Base-by-base conservation (phyloP, 1,139 yeast genomes). In the Keqinozyma sinolaborantium region DNA sequence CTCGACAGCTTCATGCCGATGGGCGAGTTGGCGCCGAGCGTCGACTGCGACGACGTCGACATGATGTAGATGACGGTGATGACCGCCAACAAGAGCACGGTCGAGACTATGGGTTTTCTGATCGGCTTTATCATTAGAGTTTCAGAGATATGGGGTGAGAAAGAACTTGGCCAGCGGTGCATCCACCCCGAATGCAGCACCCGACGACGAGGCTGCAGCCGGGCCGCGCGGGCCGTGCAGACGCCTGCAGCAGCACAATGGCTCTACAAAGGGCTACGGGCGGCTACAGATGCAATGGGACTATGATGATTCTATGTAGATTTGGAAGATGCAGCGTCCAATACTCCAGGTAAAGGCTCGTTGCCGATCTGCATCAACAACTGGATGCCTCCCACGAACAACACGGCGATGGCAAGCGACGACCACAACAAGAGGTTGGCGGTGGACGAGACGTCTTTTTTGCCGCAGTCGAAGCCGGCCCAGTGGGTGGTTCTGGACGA, bases 371-470 rank as follows among this genome's bases (percentile, higher is more conserved):
- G 52, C 35, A 57, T 54, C 56, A 82, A 58, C 36, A 81, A 64
- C 45, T 73, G 68, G 36, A 80, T 56, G 25, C 83, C 85, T 12
- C 70, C 73, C 26, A 55, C 75, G 34, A 77, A 56, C 14, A 74
- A 52, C 8, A 64, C 56, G 20, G 69, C 33, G 31, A 79, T 54
- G 2, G 69, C 72, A 14, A 82, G 43, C 6, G 72, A 57, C 3
- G 85, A 69, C 87, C 90, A 82, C 43, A 82, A 69, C 44, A 83
- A 68, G 47, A 83, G 64, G 47, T 82, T 75, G 40, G 83, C 79
- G 52, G 77, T 77, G 2, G 74, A 67, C 26, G 83, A 70, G 36
- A 81, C 69, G 47, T 83, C 88, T 48, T 66, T 69, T 66, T 82
- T 80, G 44, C 73, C 65, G 56, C 92, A 83, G 40, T 78, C 77